Percentiles rank a stretch among this genome's conserved stretches.
These are phyloP conservation scores for Gossypium sturtianum DNA, from an alignment of 345 rosid genomes.

Conservation along the genomic window DNA sequence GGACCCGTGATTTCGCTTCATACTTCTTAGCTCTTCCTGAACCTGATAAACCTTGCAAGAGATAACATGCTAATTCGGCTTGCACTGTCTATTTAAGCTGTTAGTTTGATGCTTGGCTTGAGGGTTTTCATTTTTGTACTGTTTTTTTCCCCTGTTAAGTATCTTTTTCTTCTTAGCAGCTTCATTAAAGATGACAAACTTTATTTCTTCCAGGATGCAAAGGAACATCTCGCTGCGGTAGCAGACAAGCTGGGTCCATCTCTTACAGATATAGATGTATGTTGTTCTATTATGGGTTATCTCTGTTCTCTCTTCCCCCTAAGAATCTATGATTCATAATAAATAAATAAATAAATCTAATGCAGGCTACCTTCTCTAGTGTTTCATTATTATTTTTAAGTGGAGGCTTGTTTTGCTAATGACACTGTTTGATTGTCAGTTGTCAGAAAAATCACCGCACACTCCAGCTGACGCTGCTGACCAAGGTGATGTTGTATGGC, in stretches of 20 bases:
- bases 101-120: neutral
- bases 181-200: slow-evolving; percentile 11
- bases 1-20: neutral
- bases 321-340: neutral
- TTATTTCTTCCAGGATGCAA: slow-evolving; percentile 68
- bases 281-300: neutral
- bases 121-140: neutral
- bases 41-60: neutral
- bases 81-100: neutral
- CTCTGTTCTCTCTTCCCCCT: neutral
- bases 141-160: neutral
- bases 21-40: neutral
- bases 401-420: slow-evolving; percentile 14
- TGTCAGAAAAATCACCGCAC: slow-evolving; percentile 59
- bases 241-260: slow-evolving; percentile 94
- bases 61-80: neutral
- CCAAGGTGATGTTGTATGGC: slow-evolving; percentile 79
- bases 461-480: slow-evolving; percentile 68
- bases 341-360: neutral
- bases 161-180: neutral
- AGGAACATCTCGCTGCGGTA: slow-evolving; percentile 90
- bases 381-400: slow-evolving; percentile 1
- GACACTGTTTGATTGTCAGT: slow-evolving; percentile 46
- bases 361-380: neutral
- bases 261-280: slow-evolving; percentile 81